Evolutionary conservation across 768 basidiomycete genomes (phyloP).

Genomic region (Mycena venus): DNA sequence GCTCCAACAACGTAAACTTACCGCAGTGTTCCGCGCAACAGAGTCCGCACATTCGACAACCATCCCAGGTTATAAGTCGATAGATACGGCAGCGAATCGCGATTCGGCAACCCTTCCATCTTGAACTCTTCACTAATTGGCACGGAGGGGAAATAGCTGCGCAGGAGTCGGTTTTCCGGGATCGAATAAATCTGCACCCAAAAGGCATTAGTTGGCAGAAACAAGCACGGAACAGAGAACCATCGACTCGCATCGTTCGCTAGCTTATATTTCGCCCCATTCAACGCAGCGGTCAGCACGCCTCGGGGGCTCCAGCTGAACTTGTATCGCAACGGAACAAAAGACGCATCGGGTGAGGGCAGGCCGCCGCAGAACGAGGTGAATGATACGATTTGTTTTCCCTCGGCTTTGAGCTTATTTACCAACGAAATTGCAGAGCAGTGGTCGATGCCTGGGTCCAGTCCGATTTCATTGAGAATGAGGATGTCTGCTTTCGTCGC

Average conservation of each 20-base stretch:
- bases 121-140: constrained; percentile 72
- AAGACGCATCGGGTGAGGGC: constrained; percentile 77
- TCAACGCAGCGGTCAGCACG: constrained; percentile 84
- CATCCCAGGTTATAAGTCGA: constrained; percentile 70
- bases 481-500: constrained; percentile 75
- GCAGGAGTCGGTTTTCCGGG: constrained; percentile 66
- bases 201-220: background rate
- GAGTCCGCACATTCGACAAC: constrained; percentile 62
- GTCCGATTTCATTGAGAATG: constrained; percentile 89
- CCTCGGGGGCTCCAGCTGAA: constrained; percentile 95
- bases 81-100: constrained; percentile 82
- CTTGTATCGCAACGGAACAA: constrained; percentile 88
- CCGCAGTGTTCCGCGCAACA: constrained; percentile 91
- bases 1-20: constrained; percentile 35
- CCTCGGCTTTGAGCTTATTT: constrained; percentile 60
- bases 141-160: constrained; percentile 72
- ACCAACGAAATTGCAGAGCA: constrained; percentile 86
- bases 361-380: constrained; percentile 94
- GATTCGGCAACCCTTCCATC: constrained; percentile 89
- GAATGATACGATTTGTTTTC: constrained; percentile 77
- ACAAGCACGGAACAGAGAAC: background rate
- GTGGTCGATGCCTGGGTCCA: constrained; percentile 93
- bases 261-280: constrained; percentile 77
- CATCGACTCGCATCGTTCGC: constrained; percentile 60
- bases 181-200: constrained; percentile 61